A percentile compares a stretch with the other conserved stretches of the same genome.
phyloP scores from a whole-genome alignment of 1,139 yeast species.

The Saccharomyces hybrid region DNA sequence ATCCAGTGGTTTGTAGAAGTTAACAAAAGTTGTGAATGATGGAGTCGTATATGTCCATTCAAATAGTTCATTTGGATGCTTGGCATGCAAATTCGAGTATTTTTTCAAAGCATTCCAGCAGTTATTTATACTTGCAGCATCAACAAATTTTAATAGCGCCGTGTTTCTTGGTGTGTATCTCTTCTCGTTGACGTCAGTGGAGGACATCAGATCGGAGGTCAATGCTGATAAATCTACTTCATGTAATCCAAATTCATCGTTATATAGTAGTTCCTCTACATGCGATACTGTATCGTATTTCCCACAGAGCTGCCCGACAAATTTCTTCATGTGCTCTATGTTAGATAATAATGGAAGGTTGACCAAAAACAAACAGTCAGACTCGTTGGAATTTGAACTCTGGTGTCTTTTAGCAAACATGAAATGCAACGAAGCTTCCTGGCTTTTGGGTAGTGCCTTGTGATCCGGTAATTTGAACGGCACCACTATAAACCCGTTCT shows the following conservation, averaged over 20 bases:
- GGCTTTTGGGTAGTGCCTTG: conserved; percentile 12
- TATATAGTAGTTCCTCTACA: conserved; percentile 25
- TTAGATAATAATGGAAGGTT: conserved; percentile 65
- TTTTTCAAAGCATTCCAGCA: conserved; percentile 57
- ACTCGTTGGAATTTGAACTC: conserved; percentile 36
- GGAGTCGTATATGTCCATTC: conserved; percentile 31
- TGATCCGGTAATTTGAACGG: conserved; percentile 31
- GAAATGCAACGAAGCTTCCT: conserved; percentile 35
- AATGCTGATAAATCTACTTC: conserved; percentile 51
- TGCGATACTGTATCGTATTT: conserved; percentile 29
- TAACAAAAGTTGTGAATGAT: conserved; percentile 25
- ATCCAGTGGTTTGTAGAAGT: conserved; percentile 31
- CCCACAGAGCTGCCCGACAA: conserved; percentile 52
- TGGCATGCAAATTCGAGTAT: conserved; percentile 28
- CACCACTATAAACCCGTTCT: conserved; percentile 35
- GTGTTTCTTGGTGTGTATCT: conserved; percentile 57
- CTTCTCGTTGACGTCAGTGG: conserved; percentile 29
- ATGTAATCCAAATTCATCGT: conserved; percentile 36
- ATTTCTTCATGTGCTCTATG: conserved; percentile 44
- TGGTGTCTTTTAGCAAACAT: conserved; percentile 58
- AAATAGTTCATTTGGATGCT: conserved; percentile 14
- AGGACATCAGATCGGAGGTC: conserved; percentile 50
- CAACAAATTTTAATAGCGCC: conserved; percentile 68
- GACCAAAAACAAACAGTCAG: conserved; percentile 50
- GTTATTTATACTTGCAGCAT: conserved; percentile 60